These are phyloP conservation scores for Eucalyptus coolabah DNA, from an alignment of 345 rosid genomes.

Conservation along the genomic window DNA sequence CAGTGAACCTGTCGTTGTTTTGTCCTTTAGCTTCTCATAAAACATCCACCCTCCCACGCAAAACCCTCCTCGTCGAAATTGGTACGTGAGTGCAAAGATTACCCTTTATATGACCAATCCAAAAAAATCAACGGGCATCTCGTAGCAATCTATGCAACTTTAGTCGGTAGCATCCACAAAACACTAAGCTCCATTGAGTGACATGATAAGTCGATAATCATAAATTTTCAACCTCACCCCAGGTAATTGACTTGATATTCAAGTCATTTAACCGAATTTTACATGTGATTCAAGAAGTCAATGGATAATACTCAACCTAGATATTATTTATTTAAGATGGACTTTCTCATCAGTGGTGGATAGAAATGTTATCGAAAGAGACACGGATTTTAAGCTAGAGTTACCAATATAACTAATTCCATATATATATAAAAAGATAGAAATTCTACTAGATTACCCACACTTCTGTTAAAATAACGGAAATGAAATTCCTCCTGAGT, in stretches of 20 bases:
- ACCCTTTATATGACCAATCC: not conserved
- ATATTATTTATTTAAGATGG: not conserved
- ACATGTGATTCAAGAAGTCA: not conserved
- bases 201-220: not conserved
- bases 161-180: not conserved
- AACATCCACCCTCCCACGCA: not conserved
- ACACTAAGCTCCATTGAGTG: not conserved
- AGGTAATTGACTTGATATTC: not conserved
- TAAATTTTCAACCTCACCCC: not conserved
- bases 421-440: not conserved
- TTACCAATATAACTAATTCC: not conserved
- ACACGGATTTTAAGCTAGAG: not conserved
- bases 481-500: not conserved
- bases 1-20: not conserved
- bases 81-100: not conserved
- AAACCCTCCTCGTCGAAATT: not conserved
- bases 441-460: not conserved
- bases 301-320: not conserved
- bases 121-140: not conserved
- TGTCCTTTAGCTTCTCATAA: not conserved
- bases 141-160: not conserved
- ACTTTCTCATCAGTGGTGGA: not conserved
- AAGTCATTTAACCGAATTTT: not conserved
- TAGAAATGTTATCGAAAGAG: not conserved
- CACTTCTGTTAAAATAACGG: not conserved